phyloP scores from a whole-genome alignment of 768 basidiomycete genomes.

The Tricholoma furcatifolium region DNA sequence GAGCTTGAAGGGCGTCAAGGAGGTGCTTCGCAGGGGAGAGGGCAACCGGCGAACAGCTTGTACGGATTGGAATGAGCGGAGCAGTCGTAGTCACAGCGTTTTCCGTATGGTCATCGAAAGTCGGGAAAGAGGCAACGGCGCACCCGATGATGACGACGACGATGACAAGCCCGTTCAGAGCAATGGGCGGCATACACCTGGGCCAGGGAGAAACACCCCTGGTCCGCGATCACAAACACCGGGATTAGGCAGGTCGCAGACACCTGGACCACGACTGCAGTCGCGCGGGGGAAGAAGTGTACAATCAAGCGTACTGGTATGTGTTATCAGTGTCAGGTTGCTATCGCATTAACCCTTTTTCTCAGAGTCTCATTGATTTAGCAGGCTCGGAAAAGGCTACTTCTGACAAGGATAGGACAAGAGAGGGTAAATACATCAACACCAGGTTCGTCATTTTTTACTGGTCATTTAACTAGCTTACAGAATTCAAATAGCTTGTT shows the following conservation, averaged over 20 bases:
- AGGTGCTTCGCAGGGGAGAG: conserved; percentile 84
- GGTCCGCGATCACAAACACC: conserved; percentile 41
- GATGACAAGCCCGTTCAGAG: conserved; percentile 26
- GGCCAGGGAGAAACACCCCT: conserved; percentile 41
- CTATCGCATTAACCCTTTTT: conserved; percentile 2
- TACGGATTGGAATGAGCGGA: conserved; percentile 99
- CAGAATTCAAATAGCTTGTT: conserved; percentile 56
- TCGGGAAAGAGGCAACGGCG: conserved; percentile 53
- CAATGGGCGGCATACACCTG: conserved; percentile 29
- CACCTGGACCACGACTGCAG: conserved; percentile 63
- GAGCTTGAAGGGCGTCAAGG: conserved; percentile 79
- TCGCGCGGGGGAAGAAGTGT: conserved; percentile 79
- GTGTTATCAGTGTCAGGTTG: conserved; percentile 21
- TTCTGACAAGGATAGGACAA: conserved; percentile 91
- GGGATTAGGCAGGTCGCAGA: conserved; percentile 37
- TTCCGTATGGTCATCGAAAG: conserved; percentile 93
- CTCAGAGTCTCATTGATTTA: conserved; percentile 87
- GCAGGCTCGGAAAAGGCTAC: conserved; percentile 98
- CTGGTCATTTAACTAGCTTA: conserved; percentile 4
- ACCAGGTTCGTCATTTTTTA: conserved; percentile 49
- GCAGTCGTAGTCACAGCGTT: conserved; percentile 91
- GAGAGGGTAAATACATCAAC: conserved; percentile 97
- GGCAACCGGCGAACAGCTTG: conserved; percentile 86
- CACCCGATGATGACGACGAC: conserved; percentile 37
- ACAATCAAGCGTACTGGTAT: conserved; percentile 67